phyloP scores from a whole-genome alignment of 345 rosid species.

The Lagerstroemia speciosa region DNA sequence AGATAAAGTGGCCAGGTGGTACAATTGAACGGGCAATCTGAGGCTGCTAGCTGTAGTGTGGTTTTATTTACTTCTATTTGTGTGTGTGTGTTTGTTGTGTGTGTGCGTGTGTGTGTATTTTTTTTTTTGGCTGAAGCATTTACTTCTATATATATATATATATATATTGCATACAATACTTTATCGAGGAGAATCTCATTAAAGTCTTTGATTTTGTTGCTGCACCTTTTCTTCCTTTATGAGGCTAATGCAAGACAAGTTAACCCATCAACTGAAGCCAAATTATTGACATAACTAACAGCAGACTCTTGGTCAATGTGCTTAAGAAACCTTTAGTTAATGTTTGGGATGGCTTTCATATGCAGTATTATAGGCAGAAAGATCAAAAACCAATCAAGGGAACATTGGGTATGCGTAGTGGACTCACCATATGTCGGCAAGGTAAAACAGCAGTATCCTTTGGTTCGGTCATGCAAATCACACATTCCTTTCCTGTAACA shows the following conservation, averaged over 20 bases:
- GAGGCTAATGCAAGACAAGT: background rate
- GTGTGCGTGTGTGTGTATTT: too few species aligned
- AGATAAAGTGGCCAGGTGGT: background rate
- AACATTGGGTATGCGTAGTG: background rate
- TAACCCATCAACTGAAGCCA: background rate
- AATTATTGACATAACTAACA: background rate
- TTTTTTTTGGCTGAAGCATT: too few species aligned
- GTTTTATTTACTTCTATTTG: too few species aligned
- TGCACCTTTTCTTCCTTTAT: background rate
- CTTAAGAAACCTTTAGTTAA: background rate
- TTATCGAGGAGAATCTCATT: background rate
- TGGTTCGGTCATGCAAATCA: conserved; percentile 87
- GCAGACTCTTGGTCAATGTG: background rate
- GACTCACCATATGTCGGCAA: conserved; percentile 83
- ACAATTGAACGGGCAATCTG: background rate
- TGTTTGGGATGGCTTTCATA: background rate
- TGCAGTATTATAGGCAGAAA: background rate
- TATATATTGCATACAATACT: background rate
- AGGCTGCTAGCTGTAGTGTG: background rate
- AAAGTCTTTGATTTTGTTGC: background rate
- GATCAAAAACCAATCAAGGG: background rate
- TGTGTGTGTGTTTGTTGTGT: too few species aligned
- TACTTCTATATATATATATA: too few species aligned
- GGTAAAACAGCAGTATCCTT: conserved; percentile 83
- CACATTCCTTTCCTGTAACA: conserved; percentile 72